Evolutionary conservation across 768 basidiomycete genomes (phyloP), one percentile per base, ranked within the genome.

Genomic region (Leccinum imitatum): DNA sequence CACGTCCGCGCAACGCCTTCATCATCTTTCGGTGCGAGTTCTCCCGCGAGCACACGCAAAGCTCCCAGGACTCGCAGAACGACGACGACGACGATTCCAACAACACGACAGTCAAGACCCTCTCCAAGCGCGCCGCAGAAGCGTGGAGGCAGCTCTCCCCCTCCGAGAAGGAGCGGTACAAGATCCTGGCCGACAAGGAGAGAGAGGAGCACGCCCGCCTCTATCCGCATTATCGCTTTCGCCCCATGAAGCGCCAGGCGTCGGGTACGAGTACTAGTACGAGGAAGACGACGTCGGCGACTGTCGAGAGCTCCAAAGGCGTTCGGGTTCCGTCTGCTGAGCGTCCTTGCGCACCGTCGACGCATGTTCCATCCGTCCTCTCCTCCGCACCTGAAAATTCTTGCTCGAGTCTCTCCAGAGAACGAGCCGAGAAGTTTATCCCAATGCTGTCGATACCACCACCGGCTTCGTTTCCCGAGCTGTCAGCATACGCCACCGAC

Each of bases 71-170:
- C 4, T 71, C 76, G 14, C 70, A 76, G 30, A 75, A 76, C 35
- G 56, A 67, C 7, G 46, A 61, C 35, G 57, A 67, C 14, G 46
- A 61, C 10, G 67, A 67, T 41, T 15, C 58, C 13, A 50, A 60
- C 30, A 65, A 64, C 27, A 37, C 58, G 14, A 67, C 56, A 23
- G 81, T 82, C 59, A 84, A 84, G 69, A 80, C 83, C 2, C 80
- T 93, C 41, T 91, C 88, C n/a, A 87, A 88, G 65, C 82, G 89
- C 51, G 91, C 91, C 0, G 87, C 83, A 0, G 86, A 87, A 54
- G 86, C 88, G 31, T 95, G 93, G 93, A 80, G 79, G 41, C 75
- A 80, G 59, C 78, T 92, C 14, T 61, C 82, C 0, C 58, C 66
- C 0, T 76, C 78, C 47, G 82, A 84, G 57, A 82, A 75, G 62